Conservation (phyloP, 2,329 filamentous ascomycete species). For the Penicillium sumatraense region DNA sequence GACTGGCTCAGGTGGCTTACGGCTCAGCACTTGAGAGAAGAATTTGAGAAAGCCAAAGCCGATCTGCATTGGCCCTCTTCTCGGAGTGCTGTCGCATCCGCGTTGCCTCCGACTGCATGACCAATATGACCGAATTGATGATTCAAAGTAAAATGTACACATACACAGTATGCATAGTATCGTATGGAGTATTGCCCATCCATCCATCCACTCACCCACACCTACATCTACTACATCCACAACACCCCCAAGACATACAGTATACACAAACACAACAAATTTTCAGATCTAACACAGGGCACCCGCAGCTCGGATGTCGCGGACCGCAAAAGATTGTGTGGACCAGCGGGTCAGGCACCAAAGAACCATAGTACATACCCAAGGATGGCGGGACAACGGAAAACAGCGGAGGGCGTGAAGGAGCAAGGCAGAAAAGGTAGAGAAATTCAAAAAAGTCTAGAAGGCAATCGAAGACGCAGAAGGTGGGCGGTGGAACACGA, state of each 20-base stretch:
- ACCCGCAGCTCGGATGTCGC: constrained; percentile 14
- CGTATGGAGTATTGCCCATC: neutral
- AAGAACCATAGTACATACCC: neutral
- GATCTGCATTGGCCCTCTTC: constrained; percentile 3
- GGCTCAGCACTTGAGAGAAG: neutral
- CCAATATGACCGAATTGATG: neutral
- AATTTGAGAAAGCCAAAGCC: constrained; percentile 8
- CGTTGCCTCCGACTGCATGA: neutral
- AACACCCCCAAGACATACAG: too few species aligned
- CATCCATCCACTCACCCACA: too few species aligned
- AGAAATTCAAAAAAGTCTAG: constrained; percentile 10
- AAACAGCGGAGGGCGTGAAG: neutral
- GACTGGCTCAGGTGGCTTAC: constrained; percentile 17
- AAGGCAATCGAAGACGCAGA: constrained; percentile 15
- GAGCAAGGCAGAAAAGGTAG: neutral
- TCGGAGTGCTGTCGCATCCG: neutral
- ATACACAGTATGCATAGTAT: too few species aligned
- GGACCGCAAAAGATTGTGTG: constrained; percentile 18
- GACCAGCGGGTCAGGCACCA: constrained; percentile 9
- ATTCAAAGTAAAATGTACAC: too few species aligned
- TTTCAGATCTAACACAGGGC: constrained; percentile 1
- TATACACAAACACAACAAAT: neutral
- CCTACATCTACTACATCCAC: too few species aligned
- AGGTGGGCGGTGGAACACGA: constrained; percentile 10
- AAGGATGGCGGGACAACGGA: constrained; percentile 4